Evolutionary conservation across 2,329 filamentous ascomycete genomes (phyloP).

Genomic region (Stachybotrys chartarum): DNA sequence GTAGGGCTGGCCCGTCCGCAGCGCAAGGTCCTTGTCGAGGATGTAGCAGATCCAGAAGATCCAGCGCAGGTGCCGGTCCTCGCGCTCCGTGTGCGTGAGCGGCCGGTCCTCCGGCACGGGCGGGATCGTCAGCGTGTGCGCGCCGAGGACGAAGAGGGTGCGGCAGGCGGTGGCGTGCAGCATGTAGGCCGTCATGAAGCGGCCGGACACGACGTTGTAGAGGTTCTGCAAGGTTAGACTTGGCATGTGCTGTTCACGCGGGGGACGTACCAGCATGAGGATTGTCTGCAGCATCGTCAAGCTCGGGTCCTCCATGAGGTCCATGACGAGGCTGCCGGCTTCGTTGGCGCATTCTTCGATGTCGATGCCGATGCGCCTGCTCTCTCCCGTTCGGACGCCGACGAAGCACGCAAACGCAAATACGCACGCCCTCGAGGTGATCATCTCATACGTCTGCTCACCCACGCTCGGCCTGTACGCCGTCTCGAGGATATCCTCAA

Average conservation of each 20-base stretch:
- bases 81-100: constrained; percentile 14
- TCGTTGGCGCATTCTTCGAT: constrained; percentile 31
- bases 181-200: constrained; percentile 36
- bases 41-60: constrained; percentile 50
- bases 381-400: constrained; percentile 10
- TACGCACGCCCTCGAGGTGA: constrained; percentile 37
- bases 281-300: constrained; percentile 36
- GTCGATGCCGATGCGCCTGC: constrained; percentile 20
- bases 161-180: constrained; percentile 38
- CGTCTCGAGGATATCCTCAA: constrained; percentile 32
- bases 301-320: constrained; percentile 34
- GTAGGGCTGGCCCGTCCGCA: constrained; percentile 46
- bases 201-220: constrained; percentile 37
- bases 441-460: constrained; percentile 13
- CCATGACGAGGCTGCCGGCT: constrained; percentile 32
- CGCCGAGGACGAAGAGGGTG: constrained; percentile 41
- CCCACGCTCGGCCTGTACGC: constrained; percentile 30
- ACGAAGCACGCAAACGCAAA: constrained; percentile 38
- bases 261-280: constrained; percentile 38
- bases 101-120: constrained; percentile 3
- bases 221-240: constrained; percentile 20
- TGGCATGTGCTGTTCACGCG: background rate
- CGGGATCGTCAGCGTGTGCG: constrained; percentile 23
- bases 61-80: constrained; percentile 25
- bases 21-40: constrained; percentile 47